These are phyloP conservation scores for Volvariella surrecta DNA, from an alignment of 1,284 basidiomycete species.

Conservation along the genomic window DNA sequence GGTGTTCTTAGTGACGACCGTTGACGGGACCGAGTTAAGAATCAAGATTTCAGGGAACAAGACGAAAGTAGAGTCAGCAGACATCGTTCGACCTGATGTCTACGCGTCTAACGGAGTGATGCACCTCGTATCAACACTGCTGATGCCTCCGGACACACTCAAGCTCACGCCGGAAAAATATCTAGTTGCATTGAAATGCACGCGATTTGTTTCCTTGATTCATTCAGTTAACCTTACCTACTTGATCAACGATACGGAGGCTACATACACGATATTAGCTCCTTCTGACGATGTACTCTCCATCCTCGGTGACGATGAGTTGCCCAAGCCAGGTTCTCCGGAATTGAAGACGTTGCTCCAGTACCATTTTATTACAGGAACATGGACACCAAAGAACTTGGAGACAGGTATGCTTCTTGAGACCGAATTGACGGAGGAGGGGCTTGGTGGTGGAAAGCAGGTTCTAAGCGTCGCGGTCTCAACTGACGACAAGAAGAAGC, in stretches of 20 bases:
- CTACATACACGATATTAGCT: constrained; percentile 78
- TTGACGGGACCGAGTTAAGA: constrained; percentile 61
- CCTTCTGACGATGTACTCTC: constrained; percentile 82
- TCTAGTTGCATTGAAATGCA: constrained; percentile 84
- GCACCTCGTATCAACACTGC: constrained; percentile 80
- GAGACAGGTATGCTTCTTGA: constrained; percentile 68
- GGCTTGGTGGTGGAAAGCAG: constrained; percentile 63
- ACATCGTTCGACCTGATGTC: constrained; percentile 66
- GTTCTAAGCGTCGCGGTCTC: constrained; percentile 67
- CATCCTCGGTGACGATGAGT: constrained; percentile 38
- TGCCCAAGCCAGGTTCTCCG: constrained; percentile 58
- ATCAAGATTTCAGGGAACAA: constrained; percentile 45
- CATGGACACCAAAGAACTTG: constrained; percentile 62
- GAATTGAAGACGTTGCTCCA: constrained; percentile 60
- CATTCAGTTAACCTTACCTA: constrained; percentile 73
- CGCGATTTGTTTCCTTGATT: constrained; percentile 82
- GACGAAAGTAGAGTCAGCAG: constrained; percentile 57
- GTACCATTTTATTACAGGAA: constrained; percentile 87
- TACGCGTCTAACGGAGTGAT: constrained; percentile 94
- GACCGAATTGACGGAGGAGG: constrained; percentile 66
- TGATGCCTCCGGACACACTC: constrained; percentile 73
- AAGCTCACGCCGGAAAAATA: constrained; percentile 90
- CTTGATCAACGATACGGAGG: constrained; percentile 72
- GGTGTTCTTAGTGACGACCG: constrained; percentile 53
- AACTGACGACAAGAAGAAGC: constrained; percentile 34